Conservation (phyloP, 306 rosid species). For the Abrus precatorius region DNA sequence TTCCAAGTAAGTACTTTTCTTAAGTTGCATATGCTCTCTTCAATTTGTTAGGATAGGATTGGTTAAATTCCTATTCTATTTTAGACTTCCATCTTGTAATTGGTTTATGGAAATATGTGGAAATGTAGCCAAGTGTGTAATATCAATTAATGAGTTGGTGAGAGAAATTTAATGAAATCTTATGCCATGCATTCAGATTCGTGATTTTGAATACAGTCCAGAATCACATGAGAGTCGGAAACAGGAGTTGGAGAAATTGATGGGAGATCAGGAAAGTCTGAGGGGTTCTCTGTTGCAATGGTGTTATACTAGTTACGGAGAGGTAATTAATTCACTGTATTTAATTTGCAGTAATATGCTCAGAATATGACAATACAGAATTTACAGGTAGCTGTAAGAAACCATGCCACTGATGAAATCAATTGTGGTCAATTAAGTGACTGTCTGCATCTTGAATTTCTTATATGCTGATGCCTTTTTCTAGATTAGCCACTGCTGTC, state of each 20-base stretch:
- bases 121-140: slow-evolving; percentile 15
- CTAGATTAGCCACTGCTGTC: not conserved
- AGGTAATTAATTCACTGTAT: slow-evolving; percentile 54
- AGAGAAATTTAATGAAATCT: slow-evolving; percentile 33
- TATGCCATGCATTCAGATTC: slow-evolving; percentile 63
- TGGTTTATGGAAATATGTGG: slow-evolving; percentile 20
- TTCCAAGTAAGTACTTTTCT: slow-evolving; percentile 70
- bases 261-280: slow-evolving; percentile 73
- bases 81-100: not conserved
- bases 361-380: not conserved
- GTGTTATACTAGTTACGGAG: slow-evolving; percentile 87
- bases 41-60: slow-evolving; percentile 20
- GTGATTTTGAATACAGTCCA: slow-evolving; percentile 79
- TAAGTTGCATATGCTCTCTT: slow-evolving; percentile 15
- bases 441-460: not conserved
- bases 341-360: not conserved
- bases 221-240: slow-evolving; percentile 78
- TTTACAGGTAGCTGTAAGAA: not conserved
- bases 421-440: not conserved
- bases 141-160: not conserved
- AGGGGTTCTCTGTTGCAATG: slow-evolving; percentile 82
- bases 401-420: not conserved
- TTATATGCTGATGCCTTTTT: not conserved
- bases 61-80: not conserved
- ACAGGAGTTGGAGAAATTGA: slow-evolving; percentile 78